Evolutionary conservation across 2,329 filamentous ascomycete genomes (phyloP), one percentile per base, ranked within the genome.

Genomic region (Arthrobotrys entomopaga): DNA sequence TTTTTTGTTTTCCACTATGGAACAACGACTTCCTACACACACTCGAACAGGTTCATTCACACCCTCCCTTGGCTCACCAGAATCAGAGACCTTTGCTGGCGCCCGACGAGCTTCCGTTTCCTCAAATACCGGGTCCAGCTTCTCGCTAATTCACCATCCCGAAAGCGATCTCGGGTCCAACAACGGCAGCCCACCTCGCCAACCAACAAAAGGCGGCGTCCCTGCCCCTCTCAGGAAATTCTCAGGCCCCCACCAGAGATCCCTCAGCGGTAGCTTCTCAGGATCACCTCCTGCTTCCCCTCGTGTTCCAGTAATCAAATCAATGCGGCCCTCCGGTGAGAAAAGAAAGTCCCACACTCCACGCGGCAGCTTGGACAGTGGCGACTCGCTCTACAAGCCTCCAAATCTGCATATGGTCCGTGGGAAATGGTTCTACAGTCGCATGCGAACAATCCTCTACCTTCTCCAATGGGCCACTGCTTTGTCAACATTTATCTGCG

Each of bases 71-170:
- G 52, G 56, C 48, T 74, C 70, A 5, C 70, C 70, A 52, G 70
- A 74, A 50, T 74, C 70, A 49, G 70, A 74, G 34, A 64, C 57
- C 59, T 74, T 74, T 46, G 34, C 70, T 42, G 57, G 29, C 19
- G 58, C 43, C 22, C 38, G 69, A 73, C 56, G 69, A 61, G 63
- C 50, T 20, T 74, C 70, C 7, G 46, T 64, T n/a, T 74, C 70
- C 8, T 74, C 70, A 3, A 53, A 74, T 43, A 64, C 70, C 19
- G 70, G 70, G 11, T 74, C 70, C n/a, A 66, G 53, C 42, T 74
- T 64, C 52, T 74, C 70, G 63, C 57, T 74, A 56, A 74, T 74
- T 52, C 70, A 74, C 70, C 70, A 67, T 16, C 70, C 70, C 53
- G 70, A 74, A 2, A 67, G 63, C 63, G 70, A 74, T 49, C 40